Evolutionary conservation across 257 asterid species (phyloP).

Genomic region (Thymus mandschuricus): DNA sequence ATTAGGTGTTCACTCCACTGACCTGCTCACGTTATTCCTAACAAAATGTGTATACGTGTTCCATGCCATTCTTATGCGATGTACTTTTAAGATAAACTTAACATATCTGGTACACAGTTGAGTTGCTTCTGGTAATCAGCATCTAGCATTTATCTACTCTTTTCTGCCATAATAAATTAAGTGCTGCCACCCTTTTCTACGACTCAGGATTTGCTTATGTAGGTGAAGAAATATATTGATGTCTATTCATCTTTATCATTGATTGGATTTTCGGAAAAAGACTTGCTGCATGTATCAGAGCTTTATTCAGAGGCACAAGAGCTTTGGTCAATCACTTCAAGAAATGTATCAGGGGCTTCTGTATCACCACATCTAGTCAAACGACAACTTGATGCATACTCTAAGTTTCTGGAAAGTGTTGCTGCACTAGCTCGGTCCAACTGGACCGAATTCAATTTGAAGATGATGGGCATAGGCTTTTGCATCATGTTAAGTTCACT

Average conservation of each 20-base stretch:
- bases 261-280: conserved; percentile 90
- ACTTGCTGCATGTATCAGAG: conserved; percentile 63
- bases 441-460: conserved; percentile 95
- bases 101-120: not conserved
- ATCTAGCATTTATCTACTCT: conserved; percentile 4
- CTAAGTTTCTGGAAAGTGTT: conserved; percentile 71
- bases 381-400: conserved; percentile 71
- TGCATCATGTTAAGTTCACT: conserved; percentile 71
- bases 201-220: conserved; percentile 44
- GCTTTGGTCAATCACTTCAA: conserved; percentile 63
- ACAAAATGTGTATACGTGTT: conserved; percentile 6
- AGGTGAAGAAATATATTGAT: conserved; percentile 96
- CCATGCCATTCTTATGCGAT: not conserved
- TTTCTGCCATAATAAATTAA: conserved; percentile 26
- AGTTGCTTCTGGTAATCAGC: conserved; percentile 24
- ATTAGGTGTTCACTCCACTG: not conserved
- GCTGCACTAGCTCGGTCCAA: conserved; percentile 91
- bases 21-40: not conserved
- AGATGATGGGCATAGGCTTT: conserved; percentile 82
- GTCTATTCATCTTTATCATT: conserved; percentile 89
- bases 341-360: conserved; percentile 42
- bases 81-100: conserved; percentile 2
- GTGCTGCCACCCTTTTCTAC: conserved; percentile 23
- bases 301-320: conserved; percentile 78
- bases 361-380: conserved; percentile 46